Conservation (phyloP, 345 rosid species). For the Eucalyptus fibrosa region DNA sequence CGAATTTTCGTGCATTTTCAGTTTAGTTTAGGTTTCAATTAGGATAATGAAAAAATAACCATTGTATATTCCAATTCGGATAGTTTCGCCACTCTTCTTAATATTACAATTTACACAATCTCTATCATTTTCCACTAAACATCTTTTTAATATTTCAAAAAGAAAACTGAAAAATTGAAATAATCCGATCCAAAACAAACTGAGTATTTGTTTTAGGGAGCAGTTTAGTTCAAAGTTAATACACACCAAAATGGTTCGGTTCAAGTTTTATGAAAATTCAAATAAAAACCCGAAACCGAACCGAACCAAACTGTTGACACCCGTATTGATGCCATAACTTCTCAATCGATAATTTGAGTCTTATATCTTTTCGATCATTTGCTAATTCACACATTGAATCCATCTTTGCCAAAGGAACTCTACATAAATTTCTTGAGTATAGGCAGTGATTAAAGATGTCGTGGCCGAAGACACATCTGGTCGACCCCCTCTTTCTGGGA, state of each 20-base stretch:
- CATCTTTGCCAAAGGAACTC: neutral
- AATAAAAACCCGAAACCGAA: fast-evolving
- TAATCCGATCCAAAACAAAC: fast-evolving
- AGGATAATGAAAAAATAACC: neutral
- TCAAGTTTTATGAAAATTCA: too few relatives aligned
- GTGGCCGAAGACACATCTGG: neutral
- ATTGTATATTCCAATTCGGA: fast-evolving
- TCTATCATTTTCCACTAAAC: too few relatives aligned
- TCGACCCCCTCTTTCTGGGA: neutral
- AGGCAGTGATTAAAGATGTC: neutral
- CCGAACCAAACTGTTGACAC: fast-evolving
- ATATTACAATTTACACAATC: neutral
- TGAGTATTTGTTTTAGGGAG: fast-evolving
- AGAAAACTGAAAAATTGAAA: fast-evolving
- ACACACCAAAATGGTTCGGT: neutral
- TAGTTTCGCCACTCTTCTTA: neutral
- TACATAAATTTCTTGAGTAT: too few relatives aligned
- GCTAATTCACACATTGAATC: neutral
- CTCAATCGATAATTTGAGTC: too few relatives aligned
- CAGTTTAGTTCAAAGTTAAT: neutral
- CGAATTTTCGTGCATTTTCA: fast-evolving
- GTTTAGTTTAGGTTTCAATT: too few relatives aligned
- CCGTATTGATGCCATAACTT: fast-evolving
- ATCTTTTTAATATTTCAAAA: too few relatives aligned
- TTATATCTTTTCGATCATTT: fast-evolving